Evolutionary conservation across 208 protist genomes (phyloP).

Genomic region (Angomonas ambiguus): DNA sequence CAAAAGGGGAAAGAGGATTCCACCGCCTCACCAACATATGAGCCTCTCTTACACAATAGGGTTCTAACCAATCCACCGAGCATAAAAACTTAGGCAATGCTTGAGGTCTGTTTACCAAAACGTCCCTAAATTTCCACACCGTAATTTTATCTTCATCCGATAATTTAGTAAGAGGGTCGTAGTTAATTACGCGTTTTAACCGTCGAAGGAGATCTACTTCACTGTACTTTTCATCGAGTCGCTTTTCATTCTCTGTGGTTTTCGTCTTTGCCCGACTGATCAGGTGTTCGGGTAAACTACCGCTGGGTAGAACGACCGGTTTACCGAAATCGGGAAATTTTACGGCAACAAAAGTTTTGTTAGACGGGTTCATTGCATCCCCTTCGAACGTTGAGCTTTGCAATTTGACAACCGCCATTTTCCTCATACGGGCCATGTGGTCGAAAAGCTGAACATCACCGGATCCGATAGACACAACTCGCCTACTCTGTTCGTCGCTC

Average conservation of each 20-base stretch:
- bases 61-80: constrained; percentile 62
- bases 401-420: constrained; percentile 24
- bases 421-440: constrained; percentile 35
- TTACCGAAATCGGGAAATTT: constrained; percentile 45
- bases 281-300: constrained; percentile 21
- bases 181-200: constrained; percentile 46
- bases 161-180: constrained; percentile 57
- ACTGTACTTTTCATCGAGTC: constrained; percentile 14
- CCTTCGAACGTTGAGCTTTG: constrained; percentile 31
- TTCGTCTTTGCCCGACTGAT: constrained; percentile 21
- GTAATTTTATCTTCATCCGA: constrained; percentile 53
- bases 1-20: constrained; percentile 44
- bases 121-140: constrained; percentile 65
- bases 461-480: constrained; percentile 39
- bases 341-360: constrained; percentile 21
- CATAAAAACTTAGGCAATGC: constrained; percentile 74
- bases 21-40: constrained; percentile 50
- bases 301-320: constrained; percentile 47
- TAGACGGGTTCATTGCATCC: constrained; percentile 33
- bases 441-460: constrained; percentile 54
- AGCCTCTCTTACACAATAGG: constrained; percentile 55
- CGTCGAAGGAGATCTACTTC: constrained; percentile 52
- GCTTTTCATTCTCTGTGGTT: constrained; percentile 13
- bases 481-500: constrained; percentile 26
- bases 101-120: constrained; percentile 41